Conservation (phyloP, 1,139 yeast genomes). For the Arxiozyma heterogenica region DNA sequence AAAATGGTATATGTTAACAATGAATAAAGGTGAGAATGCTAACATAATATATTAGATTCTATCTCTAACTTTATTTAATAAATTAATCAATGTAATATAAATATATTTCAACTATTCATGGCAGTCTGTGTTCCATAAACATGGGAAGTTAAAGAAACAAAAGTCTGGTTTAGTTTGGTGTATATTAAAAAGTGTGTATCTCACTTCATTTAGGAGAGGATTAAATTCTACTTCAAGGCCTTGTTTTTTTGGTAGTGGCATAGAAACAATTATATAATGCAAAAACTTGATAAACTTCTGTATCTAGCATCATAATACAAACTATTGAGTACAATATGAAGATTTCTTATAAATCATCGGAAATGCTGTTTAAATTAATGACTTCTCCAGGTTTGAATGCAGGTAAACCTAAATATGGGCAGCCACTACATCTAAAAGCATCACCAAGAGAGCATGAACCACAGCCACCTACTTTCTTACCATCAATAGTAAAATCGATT, state of each 20-base stretch:
- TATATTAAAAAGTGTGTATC: too few species aligned
- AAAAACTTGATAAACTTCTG: not conserved
- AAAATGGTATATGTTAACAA: too few species aligned
- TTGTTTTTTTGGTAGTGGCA: not conserved
- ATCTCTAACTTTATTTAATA: not conserved
- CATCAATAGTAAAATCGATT: constrained; percentile 89
- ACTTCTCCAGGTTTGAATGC: constrained; percentile 96
- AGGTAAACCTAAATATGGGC: constrained; percentile 93
- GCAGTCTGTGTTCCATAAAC: not conserved
- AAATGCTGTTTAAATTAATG: constrained; percentile 33
- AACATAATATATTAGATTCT: too few species aligned
- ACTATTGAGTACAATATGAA: not conserved
- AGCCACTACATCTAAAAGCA: constrained; percentile 96
- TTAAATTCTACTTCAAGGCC: not conserved
- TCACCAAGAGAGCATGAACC: constrained; percentile 96
- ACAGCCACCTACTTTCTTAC: constrained; percentile 88
- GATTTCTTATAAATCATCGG: constrained; percentile 33
- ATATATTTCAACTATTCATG: too few species aligned
- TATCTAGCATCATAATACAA: not conserved
- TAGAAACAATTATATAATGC: too few species aligned
- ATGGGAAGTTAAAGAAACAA: not conserved
- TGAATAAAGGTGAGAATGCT: too few species aligned
- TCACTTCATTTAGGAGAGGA: not conserved
- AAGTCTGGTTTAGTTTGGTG: too few species aligned
- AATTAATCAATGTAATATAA: too few species aligned